phyloP scores from a whole-genome alignment of 208 protist genomes.

The Leishmania major region DNA sequence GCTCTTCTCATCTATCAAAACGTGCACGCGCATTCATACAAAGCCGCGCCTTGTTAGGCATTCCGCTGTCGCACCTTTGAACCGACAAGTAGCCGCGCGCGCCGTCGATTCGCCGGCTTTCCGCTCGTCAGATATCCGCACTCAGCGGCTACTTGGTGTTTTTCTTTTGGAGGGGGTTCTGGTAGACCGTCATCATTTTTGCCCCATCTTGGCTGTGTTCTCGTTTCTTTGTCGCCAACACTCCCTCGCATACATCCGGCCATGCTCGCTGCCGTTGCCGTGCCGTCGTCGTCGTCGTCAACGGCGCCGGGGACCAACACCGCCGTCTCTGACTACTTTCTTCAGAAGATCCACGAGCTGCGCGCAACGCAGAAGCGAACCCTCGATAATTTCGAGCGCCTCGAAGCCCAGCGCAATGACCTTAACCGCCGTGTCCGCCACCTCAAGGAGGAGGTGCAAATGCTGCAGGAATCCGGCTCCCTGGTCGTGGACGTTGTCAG shows the following conservation, averaged over 20 bases:
- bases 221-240: background rate
- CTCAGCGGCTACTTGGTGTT: background rate
- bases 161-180: background rate
- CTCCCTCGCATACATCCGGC: background rate
- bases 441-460: slow-evolving; percentile 98
- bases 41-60: background rate
- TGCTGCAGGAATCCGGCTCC: slow-evolving; percentile 97
- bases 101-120: background rate
- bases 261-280: slow-evolving; percentile 31
- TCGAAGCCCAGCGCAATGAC: slow-evolving; percentile 90
- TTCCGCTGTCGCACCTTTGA: background rate
- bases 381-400: slow-evolving; percentile 83
- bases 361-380: slow-evolving; percentile 85
- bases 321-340: slow-evolving; percentile 86
- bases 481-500: slow-evolving; percentile 99
- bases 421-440: slow-evolving; percentile 94
- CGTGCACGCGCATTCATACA: background rate
- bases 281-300: slow-evolving; percentile 23
- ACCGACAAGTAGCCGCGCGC: background rate
- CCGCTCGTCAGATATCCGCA: background rate
- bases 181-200: background rate
- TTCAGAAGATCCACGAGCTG: slow-evolving; percentile 91
- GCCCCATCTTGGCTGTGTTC: background rate
- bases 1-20: background rate
- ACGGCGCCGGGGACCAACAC: slow-evolving; percentile 29